These are phyloP conservation scores for Phytophthora colocasiae DNA, from an alignment of 352 stramenopile species.

Conservation along the genomic window DNA sequence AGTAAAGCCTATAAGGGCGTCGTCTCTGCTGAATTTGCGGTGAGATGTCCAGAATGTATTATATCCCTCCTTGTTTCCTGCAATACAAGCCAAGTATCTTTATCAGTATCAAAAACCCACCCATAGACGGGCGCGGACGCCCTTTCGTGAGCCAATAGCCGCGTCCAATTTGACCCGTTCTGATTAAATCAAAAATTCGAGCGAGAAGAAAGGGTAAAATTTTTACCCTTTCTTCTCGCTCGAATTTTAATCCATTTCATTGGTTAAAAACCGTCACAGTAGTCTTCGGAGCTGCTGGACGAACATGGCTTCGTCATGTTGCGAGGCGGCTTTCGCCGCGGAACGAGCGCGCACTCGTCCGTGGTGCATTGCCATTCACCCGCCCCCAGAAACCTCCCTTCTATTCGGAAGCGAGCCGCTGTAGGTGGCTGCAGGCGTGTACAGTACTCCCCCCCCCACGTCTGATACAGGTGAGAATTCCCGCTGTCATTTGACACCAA, in stretches of 20 bases:
- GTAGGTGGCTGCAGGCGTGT: neutral
- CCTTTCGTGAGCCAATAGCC: conserved; percentile 31
- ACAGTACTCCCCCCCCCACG: neutral
- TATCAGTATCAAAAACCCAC: conserved; percentile 1
- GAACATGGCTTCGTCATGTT: conserved; percentile 22
- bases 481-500: conserved; percentile 13
- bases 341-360: conserved; percentile 39
- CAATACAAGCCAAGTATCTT: conserved; percentile 23
- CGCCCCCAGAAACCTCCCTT: conserved; percentile 2
- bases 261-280: conserved; percentile 21
- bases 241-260: conserved; percentile 6
- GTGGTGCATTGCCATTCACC: conserved; percentile 12
- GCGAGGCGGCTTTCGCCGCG: conserved; percentile 29
- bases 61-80: conserved; percentile 10
- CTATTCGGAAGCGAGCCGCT: conserved; percentile 2
- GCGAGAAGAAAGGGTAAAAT: too few species aligned
- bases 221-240: conserved; percentile 17
- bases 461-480: conserved; percentile 18
- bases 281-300: neutral
- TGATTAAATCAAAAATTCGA: too few species aligned
- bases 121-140: conserved; percentile 13
- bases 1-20: conserved; percentile 14
- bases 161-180: conserved; percentile 2
- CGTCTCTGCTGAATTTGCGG: conserved; percentile 1
- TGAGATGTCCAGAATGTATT: conserved; percentile 26